Conservation (phyloP, 106 monocot species). For the Posidonia australis region DNA sequence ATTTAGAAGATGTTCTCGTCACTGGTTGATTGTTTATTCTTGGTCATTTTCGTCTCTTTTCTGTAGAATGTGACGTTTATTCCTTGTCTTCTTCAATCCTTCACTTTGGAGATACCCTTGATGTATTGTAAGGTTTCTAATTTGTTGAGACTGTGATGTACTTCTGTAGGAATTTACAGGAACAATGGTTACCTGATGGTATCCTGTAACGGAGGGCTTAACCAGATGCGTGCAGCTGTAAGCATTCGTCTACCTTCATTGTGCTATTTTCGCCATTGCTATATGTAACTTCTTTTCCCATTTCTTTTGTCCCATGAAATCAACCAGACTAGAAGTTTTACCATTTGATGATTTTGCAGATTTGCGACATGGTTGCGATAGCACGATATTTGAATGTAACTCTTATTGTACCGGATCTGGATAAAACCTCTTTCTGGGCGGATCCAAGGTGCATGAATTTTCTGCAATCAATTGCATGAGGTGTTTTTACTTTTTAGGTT, state of each 20-base stretch:
- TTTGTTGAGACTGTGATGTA: not conserved
- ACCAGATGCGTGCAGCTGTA: slow-evolving; percentile 96
- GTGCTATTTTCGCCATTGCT: not conserved
- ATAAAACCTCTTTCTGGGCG: slow-evolving; percentile 90
- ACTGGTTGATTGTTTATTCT: too few species aligned
- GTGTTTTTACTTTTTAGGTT: not conserved
- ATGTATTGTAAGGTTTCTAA: not conserved
- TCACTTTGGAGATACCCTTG: too few species aligned
- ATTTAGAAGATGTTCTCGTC: too few species aligned
- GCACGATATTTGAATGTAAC: slow-evolving; percentile 93
- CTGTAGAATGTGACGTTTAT: too few species aligned
- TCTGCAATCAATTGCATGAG: not conserved
- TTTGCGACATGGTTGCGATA: slow-evolving; percentile 97
- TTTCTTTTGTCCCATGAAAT: not conserved
- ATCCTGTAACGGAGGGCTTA: slow-evolving; percentile 94
- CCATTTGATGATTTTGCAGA: slow-evolving; percentile 31
- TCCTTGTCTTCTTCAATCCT: too few species aligned
- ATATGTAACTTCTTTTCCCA: not conserved
- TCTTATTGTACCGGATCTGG: slow-evolving; percentile 86
- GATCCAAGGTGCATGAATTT: slow-evolving; percentile 60
- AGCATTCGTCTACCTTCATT: slow-evolving; percentile 10
- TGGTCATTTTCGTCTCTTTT: too few species aligned
- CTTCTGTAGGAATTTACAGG: slow-evolving; percentile 52
- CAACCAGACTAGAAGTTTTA: not conserved
- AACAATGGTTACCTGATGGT: slow-evolving; percentile 97